These are phyloP conservation scores for Metschnikowia arizonensis DNA, from an alignment of 805 yeast species.

Conservation along the genomic window DNA sequence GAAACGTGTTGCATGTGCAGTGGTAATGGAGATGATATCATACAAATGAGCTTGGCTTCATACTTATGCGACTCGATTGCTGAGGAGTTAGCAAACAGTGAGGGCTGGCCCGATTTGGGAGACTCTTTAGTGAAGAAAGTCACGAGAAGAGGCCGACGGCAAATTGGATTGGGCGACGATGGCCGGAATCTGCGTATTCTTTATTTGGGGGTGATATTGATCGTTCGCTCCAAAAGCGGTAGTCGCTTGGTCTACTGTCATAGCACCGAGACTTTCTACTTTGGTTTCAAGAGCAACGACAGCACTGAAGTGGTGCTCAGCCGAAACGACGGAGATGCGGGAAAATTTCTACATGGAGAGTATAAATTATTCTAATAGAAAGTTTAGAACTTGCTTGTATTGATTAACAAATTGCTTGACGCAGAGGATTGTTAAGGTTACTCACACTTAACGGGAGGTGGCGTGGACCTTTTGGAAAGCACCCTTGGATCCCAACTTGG, in stretches of 20 bases:
- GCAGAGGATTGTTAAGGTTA: conserved; percentile 7
- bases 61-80: conserved; percentile 19
- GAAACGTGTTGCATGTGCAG: conserved; percentile 41
- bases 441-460: conserved; percentile 77
- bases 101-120: conserved; percentile 20
- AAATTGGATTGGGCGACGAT: conserved; percentile 14
- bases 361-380: conserved; percentile 6
- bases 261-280: conserved; percentile 21
- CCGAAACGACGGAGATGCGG: conserved; percentile 5
- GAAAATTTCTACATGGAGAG: conserved; percentile 17
- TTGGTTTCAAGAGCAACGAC: conserved; percentile 18
- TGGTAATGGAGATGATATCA: conserved; percentile 57
- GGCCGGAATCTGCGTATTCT: conserved; percentile 10
- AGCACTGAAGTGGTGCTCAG: conserved; percentile 18
- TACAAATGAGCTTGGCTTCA: conserved; percentile 39
- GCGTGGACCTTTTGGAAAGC: conserved; percentile 96
- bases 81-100: conserved; percentile 8
- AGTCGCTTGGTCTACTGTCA: conserved; percentile 17
- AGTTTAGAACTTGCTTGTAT: conserved; percentile 11
- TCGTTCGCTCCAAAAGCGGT: conserved; percentile 6
- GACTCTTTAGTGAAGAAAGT: conserved; percentile 19
- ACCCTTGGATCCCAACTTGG: conserved; percentile 97
- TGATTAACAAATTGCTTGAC: conserved; percentile 11
- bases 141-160: conserved; percentile 7
- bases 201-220: conserved; percentile 33